Conservation (phyloP, 306 rosid genomes). For the Cyamopsis tetragonoloba region DNA sequence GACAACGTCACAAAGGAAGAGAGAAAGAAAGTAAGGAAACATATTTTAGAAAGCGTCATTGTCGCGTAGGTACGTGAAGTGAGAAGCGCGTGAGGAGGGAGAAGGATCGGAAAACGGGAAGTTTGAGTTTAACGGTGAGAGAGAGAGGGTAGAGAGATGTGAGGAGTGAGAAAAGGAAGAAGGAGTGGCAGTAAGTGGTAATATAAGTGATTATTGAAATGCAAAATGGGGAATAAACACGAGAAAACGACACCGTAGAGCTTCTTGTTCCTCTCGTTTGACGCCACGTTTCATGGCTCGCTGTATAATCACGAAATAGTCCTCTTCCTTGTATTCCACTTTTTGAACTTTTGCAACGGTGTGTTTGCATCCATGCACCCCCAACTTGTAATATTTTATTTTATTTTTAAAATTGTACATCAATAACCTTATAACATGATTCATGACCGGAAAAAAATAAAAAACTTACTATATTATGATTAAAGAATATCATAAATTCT, state of each 20-base stretch:
- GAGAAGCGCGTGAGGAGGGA: constrained; percentile 19
- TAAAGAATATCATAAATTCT: too few species aligned
- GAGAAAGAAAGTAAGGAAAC: neutral
- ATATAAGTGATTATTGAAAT: constrained; percentile 26
- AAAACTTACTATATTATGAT: too few species aligned
- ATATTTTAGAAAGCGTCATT: constrained; percentile 26
- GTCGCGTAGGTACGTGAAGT: constrained; percentile 25
- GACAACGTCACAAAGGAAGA: constrained; percentile 19
- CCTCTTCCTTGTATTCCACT: constrained; percentile 18
- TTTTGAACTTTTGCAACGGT: constrained; percentile 46
- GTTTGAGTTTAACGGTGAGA: constrained; percentile 28
- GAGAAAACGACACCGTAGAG: constrained; percentile 24
- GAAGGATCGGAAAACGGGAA: constrained; percentile 28
- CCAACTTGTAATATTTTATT: neutral
- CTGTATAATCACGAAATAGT: constrained; percentile 48
- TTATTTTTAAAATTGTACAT: too few species aligned
- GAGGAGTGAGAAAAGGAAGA: constrained; percentile 19
- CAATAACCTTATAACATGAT: too few species aligned
- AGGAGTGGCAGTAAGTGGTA: constrained; percentile 51
- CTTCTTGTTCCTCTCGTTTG: constrained; percentile 41
- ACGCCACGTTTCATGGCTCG: constrained; percentile 43
- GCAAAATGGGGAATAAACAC: constrained; percentile 41
- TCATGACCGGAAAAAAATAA: too few species aligned
- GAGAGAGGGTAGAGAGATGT: too few species aligned
- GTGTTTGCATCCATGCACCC: constrained; percentile 5